These are phyloP conservation scores for Rhodotorula sp. DNA, from an alignment of 1,284 basidiomycete species.

Conservation along the genomic window DNA sequence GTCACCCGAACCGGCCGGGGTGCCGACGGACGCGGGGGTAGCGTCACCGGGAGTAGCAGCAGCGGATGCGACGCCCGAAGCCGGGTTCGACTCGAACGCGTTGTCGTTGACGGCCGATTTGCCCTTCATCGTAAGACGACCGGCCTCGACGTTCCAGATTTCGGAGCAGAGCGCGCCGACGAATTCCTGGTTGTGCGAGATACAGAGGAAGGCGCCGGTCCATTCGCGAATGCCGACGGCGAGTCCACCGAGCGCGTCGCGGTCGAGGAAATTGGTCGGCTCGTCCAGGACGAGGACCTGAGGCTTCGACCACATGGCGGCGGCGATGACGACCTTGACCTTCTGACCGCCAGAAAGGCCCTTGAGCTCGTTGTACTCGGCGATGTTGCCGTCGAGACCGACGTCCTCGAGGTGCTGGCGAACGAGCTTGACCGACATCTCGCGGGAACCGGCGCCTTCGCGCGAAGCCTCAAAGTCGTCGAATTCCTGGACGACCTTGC, in stretches of 20 bases:
- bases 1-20: conserved; percentile 53
- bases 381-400: conserved; percentile 93
- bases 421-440: conserved; percentile 74
- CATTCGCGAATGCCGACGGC: conserved; percentile 95
- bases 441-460: conserved; percentile 84
- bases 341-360: conserved; percentile 69
- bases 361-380: conserved; percentile 92
- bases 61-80: conserved; percentile 62
- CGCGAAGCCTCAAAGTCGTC: conserved; percentile 95
- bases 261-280: conserved; percentile 92
- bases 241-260: conserved; percentile 75
- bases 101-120: conserved; percentile 82
- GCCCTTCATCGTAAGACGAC: conserved; percentile 80
- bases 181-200: conserved; percentile 88
- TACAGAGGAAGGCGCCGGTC: conserved; percentile 94
- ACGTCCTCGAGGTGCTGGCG: conserved; percentile 88
- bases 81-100: conserved; percentile 53
- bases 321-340: conserved; percentile 89
- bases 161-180: conserved; percentile 73
- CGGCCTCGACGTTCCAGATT: conserved; percentile 65
- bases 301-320: conserved; percentile 91
- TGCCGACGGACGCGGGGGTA: conserved; percentile 49
- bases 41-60: conserved; percentile 51
- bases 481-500: conserved; percentile 88
- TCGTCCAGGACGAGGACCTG: conserved; percentile 58